Base-by-base conservation (phyloP, 805 yeast genomes). In the Saturnispora zaruensis region DNA sequence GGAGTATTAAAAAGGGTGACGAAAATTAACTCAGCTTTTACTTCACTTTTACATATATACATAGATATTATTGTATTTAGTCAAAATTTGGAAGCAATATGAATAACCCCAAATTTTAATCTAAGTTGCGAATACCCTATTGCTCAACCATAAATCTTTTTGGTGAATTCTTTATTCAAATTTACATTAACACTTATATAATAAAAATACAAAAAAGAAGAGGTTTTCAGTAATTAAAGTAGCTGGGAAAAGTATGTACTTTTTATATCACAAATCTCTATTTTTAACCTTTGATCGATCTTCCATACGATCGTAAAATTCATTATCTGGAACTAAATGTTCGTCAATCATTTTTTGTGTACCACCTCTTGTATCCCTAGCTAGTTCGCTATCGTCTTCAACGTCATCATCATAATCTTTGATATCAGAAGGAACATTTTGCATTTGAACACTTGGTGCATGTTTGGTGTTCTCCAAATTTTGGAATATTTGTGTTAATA, bases 361-460 rank as follows among this genome's bases (percentile, higher is more conserved):
- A 2, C 98, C 98, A 37, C 97, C 97, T 63, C 86, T 79, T 18
- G 93, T 87, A 57, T 91, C 97, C 56, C 79, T 81, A 9, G 95
- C 89, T 52, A 76, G 82, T 41, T 73, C 75, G 0, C 83, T 68
- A 64, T 91, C 97, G 66, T 89, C 96, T 24, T 86, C 91, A 11
- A 60, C 63, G 49, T 79, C 93, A 59, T 87, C 95, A 21, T 88
- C 95, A 51, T 76, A 72, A 57, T 89, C 95, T 59, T 87, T 95
- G n/a, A 79, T 74, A 66, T 91, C 97, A 37, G 80, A 76, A 6
- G 98, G 98, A 25, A 87, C 93, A 46, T 84, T 77, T 57, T 87
- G 84, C 81, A 88, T 78, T 68, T 91, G 98, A 32, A 91, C 97
- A 48, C 96, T 85, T n/a, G 99, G 99, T 0, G 97, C 96, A 67